Conservation (phyloP, 202 grass and related monocot species). For the Alloteropsis angusta region DNA sequence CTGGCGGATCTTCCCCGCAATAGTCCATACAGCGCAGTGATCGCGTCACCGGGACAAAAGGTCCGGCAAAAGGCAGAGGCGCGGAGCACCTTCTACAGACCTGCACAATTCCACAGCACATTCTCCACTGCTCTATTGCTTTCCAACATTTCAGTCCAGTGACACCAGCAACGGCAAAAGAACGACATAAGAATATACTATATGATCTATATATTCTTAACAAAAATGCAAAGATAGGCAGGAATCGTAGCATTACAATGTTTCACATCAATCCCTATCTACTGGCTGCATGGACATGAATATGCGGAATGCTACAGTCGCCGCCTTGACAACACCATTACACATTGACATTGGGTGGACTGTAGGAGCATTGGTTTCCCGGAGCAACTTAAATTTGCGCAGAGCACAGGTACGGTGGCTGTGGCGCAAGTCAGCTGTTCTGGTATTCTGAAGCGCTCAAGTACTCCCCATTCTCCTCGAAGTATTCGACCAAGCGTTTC, state of each 20-base stretch:
- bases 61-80: not conserved
- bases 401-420: not conserved
- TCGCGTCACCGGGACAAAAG: not conserved
- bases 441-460: conserved; percentile 73
- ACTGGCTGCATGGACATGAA: not conserved
- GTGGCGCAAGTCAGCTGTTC: not conserved
- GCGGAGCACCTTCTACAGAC: not conserved
- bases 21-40: not conserved
- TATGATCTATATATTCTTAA: not conserved
- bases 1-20: not conserved
- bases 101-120: not conserved
- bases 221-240: not conserved
- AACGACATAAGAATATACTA: not conserved
- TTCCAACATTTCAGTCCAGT: not conserved
- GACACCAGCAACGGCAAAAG: not conserved
- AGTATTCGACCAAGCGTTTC: conserved; percentile 86
- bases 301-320: not conserved
- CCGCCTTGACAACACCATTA: not conserved
- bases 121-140: not conserved
- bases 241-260: not conserved
- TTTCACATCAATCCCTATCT: not conserved
- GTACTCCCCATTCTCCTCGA: conserved; percentile 80
- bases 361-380: not conserved
- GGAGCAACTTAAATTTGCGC: not conserved
- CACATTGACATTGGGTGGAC: not conserved